Evolutionary conservation across 768 basidiomycete species (phyloP).

Genomic region (Nevesoporus exiguus): DNA sequence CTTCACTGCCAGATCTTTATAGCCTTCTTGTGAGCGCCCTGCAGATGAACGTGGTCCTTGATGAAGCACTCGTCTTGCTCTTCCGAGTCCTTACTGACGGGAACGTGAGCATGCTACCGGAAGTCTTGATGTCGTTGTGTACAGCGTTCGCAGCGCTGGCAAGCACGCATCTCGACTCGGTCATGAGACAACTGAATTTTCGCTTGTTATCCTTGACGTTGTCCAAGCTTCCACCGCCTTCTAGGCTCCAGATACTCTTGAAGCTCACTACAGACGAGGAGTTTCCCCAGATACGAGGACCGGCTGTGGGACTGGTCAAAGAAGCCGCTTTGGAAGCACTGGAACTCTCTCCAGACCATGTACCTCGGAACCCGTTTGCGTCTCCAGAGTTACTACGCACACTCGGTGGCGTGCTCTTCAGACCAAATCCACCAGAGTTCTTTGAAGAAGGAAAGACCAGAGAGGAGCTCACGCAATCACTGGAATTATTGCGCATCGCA

Average conservation of each 20-base stretch:
- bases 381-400: constrained; percentile 52
- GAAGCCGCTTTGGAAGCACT: constrained; percentile 59
- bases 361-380: constrained; percentile 43
- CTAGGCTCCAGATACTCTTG: constrained; percentile 53
- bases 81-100: constrained; percentile 28
- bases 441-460: constrained; percentile 38
- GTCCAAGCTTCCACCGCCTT: constrained; percentile 40
- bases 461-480: constrained; percentile 48
- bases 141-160: constrained; percentile 53
- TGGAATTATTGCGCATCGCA: constrained; percentile 58
- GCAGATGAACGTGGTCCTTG: constrained; percentile 50
- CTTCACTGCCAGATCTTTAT: constrained; percentile 29
- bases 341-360: constrained; percentile 22
- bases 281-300: constrained; percentile 65
- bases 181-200: constrained; percentile 57
- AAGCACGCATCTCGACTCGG: constrained; percentile 58
- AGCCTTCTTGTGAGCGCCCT: constrained; percentile 47
- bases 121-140: constrained; percentile 47
- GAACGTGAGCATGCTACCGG: constrained; percentile 34
- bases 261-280: constrained; percentile 49
- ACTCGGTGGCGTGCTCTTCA: constrained; percentile 60
- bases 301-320: constrained; percentile 65
- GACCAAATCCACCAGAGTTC: constrained; percentile 51
- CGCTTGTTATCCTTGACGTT: constrained; percentile 56
- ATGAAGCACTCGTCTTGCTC: constrained; percentile 60